phyloP scores from a whole-genome alignment of 2,329 filamentous ascomycete genomes.

The Rachicladosporium sp. region DNA sequence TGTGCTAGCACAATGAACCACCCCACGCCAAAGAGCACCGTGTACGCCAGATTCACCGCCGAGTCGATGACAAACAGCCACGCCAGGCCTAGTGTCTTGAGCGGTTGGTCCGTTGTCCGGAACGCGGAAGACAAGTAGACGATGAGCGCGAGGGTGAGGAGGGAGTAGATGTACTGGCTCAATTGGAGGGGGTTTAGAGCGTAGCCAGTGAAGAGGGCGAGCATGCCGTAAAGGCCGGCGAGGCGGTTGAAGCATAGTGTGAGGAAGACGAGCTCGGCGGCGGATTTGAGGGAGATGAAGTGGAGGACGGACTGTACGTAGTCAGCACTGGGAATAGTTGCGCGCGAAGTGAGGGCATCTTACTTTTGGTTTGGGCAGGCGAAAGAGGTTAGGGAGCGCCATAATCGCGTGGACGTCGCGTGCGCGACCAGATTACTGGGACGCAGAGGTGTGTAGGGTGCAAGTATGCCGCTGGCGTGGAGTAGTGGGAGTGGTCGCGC shows the following conservation, averaged over 20 bases:
- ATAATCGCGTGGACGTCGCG: background rate
- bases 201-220: constrained; percentile 80
- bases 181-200: constrained; percentile 71
- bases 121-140: constrained; percentile 67
- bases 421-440: too few species aligned
- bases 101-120: constrained; percentile 55
- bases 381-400: constrained; percentile 10
- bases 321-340: too few species aligned
- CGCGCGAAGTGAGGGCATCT: background rate
- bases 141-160: constrained; percentile 55
- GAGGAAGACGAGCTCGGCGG: constrained; percentile 71
- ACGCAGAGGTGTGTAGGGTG: too few species aligned
- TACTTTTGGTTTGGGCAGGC: constrained; percentile 8
- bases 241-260: constrained; percentile 84
- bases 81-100: constrained; percentile 69
- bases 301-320: constrained; percentile 62
- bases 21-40: constrained; percentile 64
- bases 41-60: constrained; percentile 69
- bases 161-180: constrained; percentile 83
- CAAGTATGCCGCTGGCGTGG: too few species aligned
- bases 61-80: constrained; percentile 81
- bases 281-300: constrained; percentile 74
- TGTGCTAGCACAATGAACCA: constrained; percentile 72
- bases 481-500: too few species aligned
- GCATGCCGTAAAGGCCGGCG: constrained; percentile 77